Evolutionary conservation across 2,329 filamentous ascomycete genomes (phyloP).

Genomic region (Juglanconis sp.): DNA sequence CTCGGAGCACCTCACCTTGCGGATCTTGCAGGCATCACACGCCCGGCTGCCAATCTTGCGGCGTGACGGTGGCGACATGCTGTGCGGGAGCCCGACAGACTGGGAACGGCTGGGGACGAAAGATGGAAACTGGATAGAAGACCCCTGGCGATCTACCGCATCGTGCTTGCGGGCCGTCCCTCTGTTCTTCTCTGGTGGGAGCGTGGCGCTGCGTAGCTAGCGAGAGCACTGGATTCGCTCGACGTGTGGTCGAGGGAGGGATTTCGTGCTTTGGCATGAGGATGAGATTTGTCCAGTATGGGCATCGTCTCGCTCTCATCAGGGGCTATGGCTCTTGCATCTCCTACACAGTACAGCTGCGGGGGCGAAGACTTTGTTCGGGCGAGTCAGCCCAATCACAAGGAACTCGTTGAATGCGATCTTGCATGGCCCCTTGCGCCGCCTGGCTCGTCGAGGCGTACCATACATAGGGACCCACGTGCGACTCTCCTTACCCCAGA

Average conservation of each 20-base stretch:
- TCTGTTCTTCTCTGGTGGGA: background rate
- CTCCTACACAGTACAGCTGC: too few relatives aligned
- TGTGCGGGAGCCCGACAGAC: background rate
- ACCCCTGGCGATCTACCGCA: slow-evolving; percentile 3
- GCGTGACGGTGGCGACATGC: slow-evolving; percentile 11
- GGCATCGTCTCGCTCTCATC: background rate
- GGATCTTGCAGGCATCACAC: slow-evolving; percentile 51
- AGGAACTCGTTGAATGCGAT: background rate
- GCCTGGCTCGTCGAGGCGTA: background rate
- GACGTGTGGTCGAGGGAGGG: background rate
- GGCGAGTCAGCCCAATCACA: background rate
- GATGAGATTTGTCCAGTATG: background rate
- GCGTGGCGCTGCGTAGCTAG: background rate
- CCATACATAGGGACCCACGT: background rate
- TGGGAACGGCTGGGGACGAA: background rate
- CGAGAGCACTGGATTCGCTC: background rate
- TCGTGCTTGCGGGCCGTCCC: slow-evolving; percentile 3
- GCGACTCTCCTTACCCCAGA: slow-evolving; percentile 11
- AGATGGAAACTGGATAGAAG: background rate
- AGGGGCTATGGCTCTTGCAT: background rate
- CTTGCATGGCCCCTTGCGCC: background rate
- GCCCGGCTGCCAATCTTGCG: slow-evolving; percentile 38
- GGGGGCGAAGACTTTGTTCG: too few relatives aligned
- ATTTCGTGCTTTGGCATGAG: slow-evolving; percentile 3
- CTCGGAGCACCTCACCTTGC: slow-evolving; percentile 50